A percentile compares a stretch with the other conserved stretches of the same genome.
Evolutionary conservation across 1,284 basidiomycete genomes (phyloP).

Genomic region (Volvariella volvacea): DNA sequence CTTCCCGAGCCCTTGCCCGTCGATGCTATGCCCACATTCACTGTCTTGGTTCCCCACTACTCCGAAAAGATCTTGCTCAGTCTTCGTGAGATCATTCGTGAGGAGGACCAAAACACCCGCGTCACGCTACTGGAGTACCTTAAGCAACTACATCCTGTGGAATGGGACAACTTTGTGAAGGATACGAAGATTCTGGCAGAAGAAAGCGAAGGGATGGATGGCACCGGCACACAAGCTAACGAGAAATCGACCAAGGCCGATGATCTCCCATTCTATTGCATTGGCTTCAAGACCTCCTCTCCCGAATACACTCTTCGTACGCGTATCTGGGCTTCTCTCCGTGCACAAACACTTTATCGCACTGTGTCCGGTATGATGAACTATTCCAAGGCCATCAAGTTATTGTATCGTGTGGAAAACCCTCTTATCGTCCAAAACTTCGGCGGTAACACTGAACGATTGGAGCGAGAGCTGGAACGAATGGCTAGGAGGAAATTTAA

Average conservation of each 20-base stretch:
- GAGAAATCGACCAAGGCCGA: constrained; percentile 90
- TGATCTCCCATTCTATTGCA: constrained; percentile 97
- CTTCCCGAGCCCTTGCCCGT: constrained; percentile 88
- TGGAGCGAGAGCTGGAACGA: constrained; percentile 94
- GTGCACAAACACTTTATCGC: constrained; percentile 97
- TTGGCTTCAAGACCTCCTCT: constrained; percentile 98
- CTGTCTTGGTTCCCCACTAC: constrained; percentile 92
- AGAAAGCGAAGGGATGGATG: constrained; percentile 85
- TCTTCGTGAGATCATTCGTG: constrained; percentile 90
- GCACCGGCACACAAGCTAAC: constrained; percentile 72
- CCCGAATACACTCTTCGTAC: constrained; percentile 98
- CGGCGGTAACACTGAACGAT: constrained; percentile 95
- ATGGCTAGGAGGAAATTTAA: constrained; percentile 99
- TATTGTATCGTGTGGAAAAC: constrained; percentile 99
- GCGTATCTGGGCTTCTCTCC: constrained; percentile 97
- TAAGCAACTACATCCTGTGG: constrained; percentile 96
- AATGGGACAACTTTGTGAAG: constrained; percentile 99
- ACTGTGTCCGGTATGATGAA: constrained; percentile 99
- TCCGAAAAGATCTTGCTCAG: constrained; percentile 72
- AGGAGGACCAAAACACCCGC: constrained; percentile 92
- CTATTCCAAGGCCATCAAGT: constrained; percentile 98
- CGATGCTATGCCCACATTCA: constrained; percentile 97
- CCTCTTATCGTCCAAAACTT: constrained; percentile 97
- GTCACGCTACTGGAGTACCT: constrained; percentile 95
- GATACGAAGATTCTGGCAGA: constrained; percentile 99